A percentile compares a stretch with the other conserved stretches of the same genome.
phyloP scores from a whole-genome alignment of 2,329 filamentous ascomycete species.

The Microthyrium microscopicum region DNA sequence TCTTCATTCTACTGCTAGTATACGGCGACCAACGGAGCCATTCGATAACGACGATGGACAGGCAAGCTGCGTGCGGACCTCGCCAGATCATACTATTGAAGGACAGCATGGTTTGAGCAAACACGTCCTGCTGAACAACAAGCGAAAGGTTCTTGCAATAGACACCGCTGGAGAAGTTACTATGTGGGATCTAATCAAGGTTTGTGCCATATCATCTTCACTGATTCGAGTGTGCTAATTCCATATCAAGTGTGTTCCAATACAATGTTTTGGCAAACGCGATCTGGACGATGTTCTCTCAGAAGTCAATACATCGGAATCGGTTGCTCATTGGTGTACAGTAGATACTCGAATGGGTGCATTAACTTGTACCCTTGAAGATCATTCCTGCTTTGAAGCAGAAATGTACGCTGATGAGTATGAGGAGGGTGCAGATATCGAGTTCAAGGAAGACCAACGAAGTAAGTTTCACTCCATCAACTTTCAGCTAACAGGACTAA shows the following conservation, averaged over 20 bases:
- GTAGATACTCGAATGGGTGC: conserved; percentile 88
- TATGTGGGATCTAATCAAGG: conserved; percentile 83
- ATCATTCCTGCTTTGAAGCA: conserved; percentile 92
- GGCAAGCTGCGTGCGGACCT: conserved; percentile 21
- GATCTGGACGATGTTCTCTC: conserved; percentile 85
- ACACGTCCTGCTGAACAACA: conserved; percentile 78
- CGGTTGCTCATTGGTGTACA: conserved; percentile 88
- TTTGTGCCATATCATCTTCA: too few species aligned
- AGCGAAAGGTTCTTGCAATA: conserved; percentile 72
- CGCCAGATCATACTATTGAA: conserved; percentile 50
- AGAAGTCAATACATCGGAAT: conserved; percentile 73
- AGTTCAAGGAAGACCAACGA: conserved; percentile 84
- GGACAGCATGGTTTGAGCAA: conserved; percentile 93
- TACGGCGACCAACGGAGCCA: conserved; percentile 41
- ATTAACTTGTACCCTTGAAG: conserved; percentile 77
- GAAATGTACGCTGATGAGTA: conserved; percentile 94
- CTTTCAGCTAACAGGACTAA: conserved; percentile 10
- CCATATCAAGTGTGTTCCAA: conserved; percentile 52
- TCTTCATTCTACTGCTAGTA: conserved; percentile 26
- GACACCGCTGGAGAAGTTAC: conserved; percentile 92
- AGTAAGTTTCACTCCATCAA: conserved; percentile 39
- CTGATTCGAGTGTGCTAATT: conserved; percentile 11
- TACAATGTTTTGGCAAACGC: conserved; percentile 84
- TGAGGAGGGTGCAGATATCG: conserved; percentile 51
- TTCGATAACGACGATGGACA: conserved; percentile 32